Percentiles rank a stretch among this genome's conserved stretches.
phyloP scores from a whole-genome alignment of 345 rosid species.

The Moricandia arvensis region DNA sequence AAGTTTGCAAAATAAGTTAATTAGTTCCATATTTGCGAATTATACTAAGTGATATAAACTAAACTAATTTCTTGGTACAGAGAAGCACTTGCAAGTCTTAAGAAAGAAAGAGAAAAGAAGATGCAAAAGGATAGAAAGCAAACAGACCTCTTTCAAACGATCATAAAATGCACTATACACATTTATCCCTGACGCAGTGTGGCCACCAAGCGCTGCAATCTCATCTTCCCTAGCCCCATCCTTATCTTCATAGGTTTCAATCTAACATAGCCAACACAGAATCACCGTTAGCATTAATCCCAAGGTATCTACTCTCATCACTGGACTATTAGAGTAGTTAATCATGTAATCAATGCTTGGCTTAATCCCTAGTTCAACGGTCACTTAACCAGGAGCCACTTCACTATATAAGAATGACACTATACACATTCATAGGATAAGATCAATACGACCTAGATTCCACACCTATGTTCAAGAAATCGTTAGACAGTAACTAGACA shows the following conservation, averaged over 20 bases:
- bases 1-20: not conserved
- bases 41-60: not conserved
- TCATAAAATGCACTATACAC: slow-evolving; percentile 87
- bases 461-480: no score
- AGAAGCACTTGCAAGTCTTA: not conserved
- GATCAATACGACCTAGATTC: no score
- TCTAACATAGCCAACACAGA: slow-evolving; percentile 35
- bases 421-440: no score
- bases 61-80: not conserved
- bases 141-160: slow-evolving; percentile 92
- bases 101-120: not conserved
- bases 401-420: no score
- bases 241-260: slow-evolving; percentile 82
- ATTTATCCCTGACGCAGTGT: slow-evolving; percentile 65
- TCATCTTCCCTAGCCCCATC: slow-evolving; percentile 91
- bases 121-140: not conserved
- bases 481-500: no score
- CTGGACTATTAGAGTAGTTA: no score
- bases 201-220: slow-evolving; percentile 93
- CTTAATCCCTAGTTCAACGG: no score
- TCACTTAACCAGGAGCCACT: no score
- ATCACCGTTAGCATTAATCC: slow-evolving; percentile 11
- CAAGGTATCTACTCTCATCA: not conserved
- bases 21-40: not conserved
- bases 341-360: no score